Evolutionary conservation across 2,329 filamentous ascomycete species (phyloP).

Genomic region (Talaromyces islandicus): DNA sequence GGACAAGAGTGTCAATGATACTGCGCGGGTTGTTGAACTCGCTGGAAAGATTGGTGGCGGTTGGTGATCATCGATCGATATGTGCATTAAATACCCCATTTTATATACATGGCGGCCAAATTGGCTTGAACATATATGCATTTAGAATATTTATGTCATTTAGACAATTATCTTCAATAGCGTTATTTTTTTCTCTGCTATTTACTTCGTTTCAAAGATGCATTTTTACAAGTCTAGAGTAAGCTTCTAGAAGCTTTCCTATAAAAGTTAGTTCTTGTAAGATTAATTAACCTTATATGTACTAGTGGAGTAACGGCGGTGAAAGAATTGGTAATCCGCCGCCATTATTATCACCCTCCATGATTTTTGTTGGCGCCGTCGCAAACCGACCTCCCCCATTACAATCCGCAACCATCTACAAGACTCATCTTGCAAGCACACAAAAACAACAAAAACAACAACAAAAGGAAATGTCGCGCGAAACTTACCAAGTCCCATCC

Average conservation of each 20-base stretch:
- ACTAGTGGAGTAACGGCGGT: not conserved
- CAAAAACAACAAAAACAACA: not conserved
- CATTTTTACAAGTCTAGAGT: not conserved
- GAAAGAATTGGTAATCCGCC: not conserved
- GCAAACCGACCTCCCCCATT: not conserved
- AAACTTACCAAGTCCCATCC: slow-evolving; percentile 70
- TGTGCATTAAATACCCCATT: slow-evolving; percentile 11
- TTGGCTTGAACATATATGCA: not conserved
- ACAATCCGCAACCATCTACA: too few relatives aligned
- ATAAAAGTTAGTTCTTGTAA: not conserved
- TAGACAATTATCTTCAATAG: not conserved
- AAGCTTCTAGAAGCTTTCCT: not conserved
- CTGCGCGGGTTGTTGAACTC: slow-evolving; percentile 78
- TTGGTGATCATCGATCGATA: slow-evolving; percentile 56
- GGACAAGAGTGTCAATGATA: slow-evolving; percentile 52
- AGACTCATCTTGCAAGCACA: too few relatives aligned
- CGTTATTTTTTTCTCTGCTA: not conserved
- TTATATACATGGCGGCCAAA: not conserved
- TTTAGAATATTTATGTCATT: not conserved
- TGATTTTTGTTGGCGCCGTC: not conserved
- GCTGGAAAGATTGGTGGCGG: slow-evolving; percentile 88
- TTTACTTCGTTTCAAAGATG: not conserved
- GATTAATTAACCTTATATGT: not conserved
- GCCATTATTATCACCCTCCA: not conserved
- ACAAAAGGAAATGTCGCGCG: slow-evolving; percentile 54